These are phyloP conservation scores for Suillus americanus DNA, from an alignment of 768 basidiomycete genomes.

Conservation along the genomic window DNA sequence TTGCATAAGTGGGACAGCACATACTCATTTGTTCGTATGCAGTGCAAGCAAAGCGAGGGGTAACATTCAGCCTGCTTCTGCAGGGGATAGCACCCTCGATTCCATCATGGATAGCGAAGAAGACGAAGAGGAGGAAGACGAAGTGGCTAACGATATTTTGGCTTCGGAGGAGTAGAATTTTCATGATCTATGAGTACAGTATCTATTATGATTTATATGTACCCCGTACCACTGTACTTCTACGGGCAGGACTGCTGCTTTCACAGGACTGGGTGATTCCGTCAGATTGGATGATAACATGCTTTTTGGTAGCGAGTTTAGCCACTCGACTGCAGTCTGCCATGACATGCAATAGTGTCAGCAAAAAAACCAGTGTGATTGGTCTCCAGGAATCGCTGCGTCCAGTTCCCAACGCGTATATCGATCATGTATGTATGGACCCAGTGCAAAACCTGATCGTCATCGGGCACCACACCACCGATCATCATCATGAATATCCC, in stretches of 20 bases:
- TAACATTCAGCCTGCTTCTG: constrained; percentile 13
- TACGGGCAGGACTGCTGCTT: background rate
- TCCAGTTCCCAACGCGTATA: background rate
- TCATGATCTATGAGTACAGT: background rate
- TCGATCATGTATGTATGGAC: background rate
- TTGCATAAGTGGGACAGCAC: background rate
- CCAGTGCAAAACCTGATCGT: background rate
- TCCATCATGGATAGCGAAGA: constrained; percentile 57
- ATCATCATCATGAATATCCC: too few relatives aligned
- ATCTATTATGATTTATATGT: constrained; percentile 4
- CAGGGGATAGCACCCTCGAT: constrained; percentile 32
- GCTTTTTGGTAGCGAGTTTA: too few relatives aligned
- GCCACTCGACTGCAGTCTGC: too few relatives aligned
- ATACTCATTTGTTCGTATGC: background rate
- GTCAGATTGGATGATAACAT: too few relatives aligned
- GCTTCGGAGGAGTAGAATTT: constrained; percentile 26
- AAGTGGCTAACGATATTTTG: constrained; percentile 46
- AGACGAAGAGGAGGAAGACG: constrained; percentile 43
- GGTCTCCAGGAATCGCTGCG: background rate
- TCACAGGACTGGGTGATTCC: too few relatives aligned
- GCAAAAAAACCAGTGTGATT: background rate
- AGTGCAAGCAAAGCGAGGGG: constrained; percentile 19
- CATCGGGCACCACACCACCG: background rate
- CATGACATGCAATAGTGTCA: background rate
- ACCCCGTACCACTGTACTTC: background rate